These are phyloP conservation scores for Exophiala spinifera DNA, from an alignment of 2,329 filamentous ascomycete genomes.

Conservation along the genomic window DNA sequence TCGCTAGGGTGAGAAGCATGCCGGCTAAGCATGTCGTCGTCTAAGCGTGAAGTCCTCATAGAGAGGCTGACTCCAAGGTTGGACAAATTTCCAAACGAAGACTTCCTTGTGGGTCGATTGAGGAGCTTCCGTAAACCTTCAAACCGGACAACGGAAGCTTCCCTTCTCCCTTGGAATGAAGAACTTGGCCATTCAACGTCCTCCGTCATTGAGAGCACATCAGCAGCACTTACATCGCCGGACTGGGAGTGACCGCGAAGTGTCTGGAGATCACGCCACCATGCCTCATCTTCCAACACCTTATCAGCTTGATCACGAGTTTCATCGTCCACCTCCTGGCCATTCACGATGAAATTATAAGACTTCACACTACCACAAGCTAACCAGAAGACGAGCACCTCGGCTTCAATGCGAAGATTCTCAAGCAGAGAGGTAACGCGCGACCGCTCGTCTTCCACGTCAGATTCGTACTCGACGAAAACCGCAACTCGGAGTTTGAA, in stretches of 20 bases:
- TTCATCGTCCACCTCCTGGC: constrained; percentile 54
- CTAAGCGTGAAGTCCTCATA: constrained; percentile 72
- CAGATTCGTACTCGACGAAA: constrained; percentile 84
- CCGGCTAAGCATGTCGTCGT: constrained; percentile 56
- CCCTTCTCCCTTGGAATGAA: constrained; percentile 49
- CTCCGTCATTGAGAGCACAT: constrained; percentile 45
- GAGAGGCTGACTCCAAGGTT: constrained; percentile 64
- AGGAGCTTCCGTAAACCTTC: constrained; percentile 62
- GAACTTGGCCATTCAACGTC: constrained; percentile 53
- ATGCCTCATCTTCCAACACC: constrained; percentile 67
- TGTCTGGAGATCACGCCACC: constrained; percentile 75
- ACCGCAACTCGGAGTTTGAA: constrained; percentile 75
- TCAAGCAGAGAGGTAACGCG: constrained; percentile 71
- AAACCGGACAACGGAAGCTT: constrained; percentile 47
- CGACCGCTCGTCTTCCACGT: constrained; percentile 73
- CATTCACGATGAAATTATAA: constrained; percentile 78
- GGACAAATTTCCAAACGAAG: constrained; percentile 47
- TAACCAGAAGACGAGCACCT: constrained; percentile 77
- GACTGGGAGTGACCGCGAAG: constrained; percentile 35
- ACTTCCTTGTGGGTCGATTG: constrained; percentile 55
- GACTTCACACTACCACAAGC: constrained; percentile 68
- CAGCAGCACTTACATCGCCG: constrained; percentile 37
- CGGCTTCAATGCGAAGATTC: constrained; percentile 76
- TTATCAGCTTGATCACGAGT: constrained; percentile 61
- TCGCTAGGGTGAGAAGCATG: constrained; percentile 46